Evolutionary conservation across 345 rosid species (phyloP), one percentile per base, ranked within the genome.

Genomic region (Kandelia obovata): DNA sequence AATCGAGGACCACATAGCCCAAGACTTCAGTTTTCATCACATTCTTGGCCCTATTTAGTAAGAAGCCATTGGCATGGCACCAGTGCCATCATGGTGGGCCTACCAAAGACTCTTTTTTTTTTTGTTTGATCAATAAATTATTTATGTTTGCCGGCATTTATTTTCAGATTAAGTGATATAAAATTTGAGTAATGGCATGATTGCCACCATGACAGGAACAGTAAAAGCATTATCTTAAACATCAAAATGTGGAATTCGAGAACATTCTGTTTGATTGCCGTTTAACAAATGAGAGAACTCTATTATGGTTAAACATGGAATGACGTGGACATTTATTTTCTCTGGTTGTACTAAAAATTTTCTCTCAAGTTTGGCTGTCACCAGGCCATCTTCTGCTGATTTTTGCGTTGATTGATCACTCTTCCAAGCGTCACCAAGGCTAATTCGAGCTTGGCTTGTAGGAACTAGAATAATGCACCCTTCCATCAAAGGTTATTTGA

Each of bases 231-330:
- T 5, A 28, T 46, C 51, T 26, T 39, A 43, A 39, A 31, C 20
- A 6, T 5, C 39, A 17, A 61, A 70, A 53, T 30, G 5, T 64
- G 68, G 67, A 39, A 53, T 25, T 26, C 25, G 15, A 27, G 57
- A 58, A 15, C 25, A 56, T 69, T 55, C 64, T 67, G 63, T n/a
- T 58, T 35, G 46, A 65, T 66, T 39, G 51, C 8, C 27, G 15
- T 46, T 30, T 65, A 34, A 34, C 37, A 34, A 34, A 34, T 34
- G 9, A 34, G 37, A 32, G 6, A 32, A 32, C 35, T 32, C 35
- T 5, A 32, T 32, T 32, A 32, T 32, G 35, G 35, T 32, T 32
- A 32, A 32, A 32, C 6, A 32, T 32, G 7, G 35, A 32, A 32
- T 32, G 7, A 34, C 6, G 58, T 25, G 27, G 25, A 25, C 25